Evolutionary conservation across 768 basidiomycete species (phyloP), one percentile per base, ranked within the genome.

Genomic region (Termitomyces sp.): DNA sequence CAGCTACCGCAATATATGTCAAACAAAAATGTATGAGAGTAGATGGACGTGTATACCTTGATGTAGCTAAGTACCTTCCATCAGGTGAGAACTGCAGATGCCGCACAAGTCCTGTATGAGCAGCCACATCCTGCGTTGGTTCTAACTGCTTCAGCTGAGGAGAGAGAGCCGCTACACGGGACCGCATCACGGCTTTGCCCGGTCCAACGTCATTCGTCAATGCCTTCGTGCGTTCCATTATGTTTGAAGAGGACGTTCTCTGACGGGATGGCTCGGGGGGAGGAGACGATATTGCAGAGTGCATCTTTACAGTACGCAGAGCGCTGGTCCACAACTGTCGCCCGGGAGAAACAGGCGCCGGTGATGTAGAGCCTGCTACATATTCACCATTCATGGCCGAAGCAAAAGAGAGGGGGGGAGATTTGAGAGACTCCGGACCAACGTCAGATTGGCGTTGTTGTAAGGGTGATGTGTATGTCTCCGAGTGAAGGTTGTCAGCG

Each of bases 31-130:
- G 4, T 53, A 33, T 2, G 9, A 38, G 9, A 26, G 18, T 46
- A 20, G 38, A 54, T 32, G 16, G 12, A 10, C 18, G 3, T n/a
- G 41, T 72, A 51, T 64, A 86, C 82, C 86, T 87, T 32, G 87
- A 87, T 4, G 88, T 90, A 3, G 88, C 89, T 64, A 91, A 68
- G 66, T 81, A 88, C 67, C 79, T 84, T 20, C 89, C 89, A 69
- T 89, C 82, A 1, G 88, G 88, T 1, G 87, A 89, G 72, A 91
- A 91, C 68, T 89, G 84, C 66, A 91, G 68, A 69, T 89, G 86
- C 55, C 85, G 70, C 18, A 91, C 88, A 32, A 89, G 79, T 7
- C 85, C 88, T 55, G 77, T 73, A 69, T 91, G 89, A 5, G 84
- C 83, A 10, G 79, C 79, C 23, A 88, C 69, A 61, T 84, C 86